phyloP scores from a whole-genome alignment of 2,329 filamentous ascomycete genomes.

The Lachnum nothofagi region DNA sequence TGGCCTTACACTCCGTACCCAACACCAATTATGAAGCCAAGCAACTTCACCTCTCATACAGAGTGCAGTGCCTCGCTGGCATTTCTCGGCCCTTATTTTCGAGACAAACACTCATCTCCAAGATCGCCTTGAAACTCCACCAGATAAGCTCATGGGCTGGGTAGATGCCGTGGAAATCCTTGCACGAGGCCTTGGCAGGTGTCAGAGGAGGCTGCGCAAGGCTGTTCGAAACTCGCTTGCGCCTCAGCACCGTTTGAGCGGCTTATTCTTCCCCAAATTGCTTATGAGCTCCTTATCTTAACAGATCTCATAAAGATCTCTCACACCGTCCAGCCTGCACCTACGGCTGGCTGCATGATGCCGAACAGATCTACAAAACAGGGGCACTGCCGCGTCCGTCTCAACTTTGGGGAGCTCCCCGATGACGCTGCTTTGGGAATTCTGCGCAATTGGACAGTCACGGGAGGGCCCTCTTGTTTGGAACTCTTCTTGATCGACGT shows the following conservation, averaged over 20 bases:
- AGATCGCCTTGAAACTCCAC: not conserved
- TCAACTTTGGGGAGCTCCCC: conserved; percentile 19
- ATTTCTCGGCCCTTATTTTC: not conserved
- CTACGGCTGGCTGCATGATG: conserved; percentile 23
- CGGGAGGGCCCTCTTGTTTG: conserved; percentile 8
- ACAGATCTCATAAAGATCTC: conserved; percentile 13
- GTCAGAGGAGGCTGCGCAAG: conserved; percentile 20
- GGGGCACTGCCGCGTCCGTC: conserved; percentile 19
- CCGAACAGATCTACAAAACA: conserved; percentile 20
- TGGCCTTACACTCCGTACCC: no score
- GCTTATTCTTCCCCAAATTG: conserved; percentile 12
- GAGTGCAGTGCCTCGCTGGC: not conserved
- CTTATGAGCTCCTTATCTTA: conserved; percentile 20
- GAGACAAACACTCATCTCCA: not conserved
- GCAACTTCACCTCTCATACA: not conserved
- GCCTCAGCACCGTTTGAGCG: conserved; percentile 35
- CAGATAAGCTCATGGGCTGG: conserved; percentile 13
- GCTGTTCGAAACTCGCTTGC: conserved; percentile 38
- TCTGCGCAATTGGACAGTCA: not conserved
- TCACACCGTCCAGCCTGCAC: not conserved
- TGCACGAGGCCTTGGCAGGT: conserved; percentile 28
- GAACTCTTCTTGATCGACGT: conserved; percentile 17
- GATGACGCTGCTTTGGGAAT: conserved; percentile 2
- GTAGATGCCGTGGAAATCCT: conserved; percentile 3
- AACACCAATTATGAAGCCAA: no score